Base-by-base conservation (phyloP, 2,329 filamentous ascomycete species). In the Tolypocladium guangdongense region DNA sequence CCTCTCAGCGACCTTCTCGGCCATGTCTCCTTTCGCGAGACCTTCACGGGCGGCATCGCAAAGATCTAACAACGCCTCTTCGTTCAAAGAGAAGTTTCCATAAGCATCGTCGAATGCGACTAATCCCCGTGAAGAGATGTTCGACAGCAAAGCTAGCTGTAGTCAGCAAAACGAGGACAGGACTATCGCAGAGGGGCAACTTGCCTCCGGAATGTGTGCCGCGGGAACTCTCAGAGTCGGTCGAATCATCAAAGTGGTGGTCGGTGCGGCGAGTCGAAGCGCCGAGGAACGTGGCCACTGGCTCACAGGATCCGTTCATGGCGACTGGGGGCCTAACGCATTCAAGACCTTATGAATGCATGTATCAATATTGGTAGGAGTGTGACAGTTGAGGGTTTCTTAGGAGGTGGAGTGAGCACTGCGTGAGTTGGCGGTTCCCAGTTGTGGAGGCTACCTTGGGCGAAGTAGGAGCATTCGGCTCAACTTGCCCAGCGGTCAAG, bases 1-100 rank as follows among this genome's bases (percentile, higher is more conserved):
- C 38, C 64, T 65, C n/a, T 69, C 64, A 20, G 62, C 63, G 35
- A 68, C 59, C 0, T 65, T 60, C 0, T 71, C 70, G 2, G 70
- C 60, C 6, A 51, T 60, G 37, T 65, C 63, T 10, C 65, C 58
- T 7, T 65, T 57, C 10, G 59, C 57, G 1, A 78, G 61, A 11
- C 64, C 68, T 3, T 59, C 57, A 2, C 76, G 68, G 36, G 74
- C 63, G 1, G 67, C 64, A 55, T 78, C 72, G 37, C 72, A 75
- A 7, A 78, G 64, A 18, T 68, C 59, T 4, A 76, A 60, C 2
- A 75, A 55, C 0, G 58, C 51, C 2, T 30, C 12, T 22, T 60
- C 56, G 37, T 52, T 41, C 16, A 52, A 43, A 8, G 20, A 33
- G 3, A 35, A 3, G 22, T 33, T 33, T 24, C 12, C n/a, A 30